These are phyloP conservation scores for Populus hybrid DNA, from an alignment of 441 rosid species.

Conservation along the genomic window DNA sequence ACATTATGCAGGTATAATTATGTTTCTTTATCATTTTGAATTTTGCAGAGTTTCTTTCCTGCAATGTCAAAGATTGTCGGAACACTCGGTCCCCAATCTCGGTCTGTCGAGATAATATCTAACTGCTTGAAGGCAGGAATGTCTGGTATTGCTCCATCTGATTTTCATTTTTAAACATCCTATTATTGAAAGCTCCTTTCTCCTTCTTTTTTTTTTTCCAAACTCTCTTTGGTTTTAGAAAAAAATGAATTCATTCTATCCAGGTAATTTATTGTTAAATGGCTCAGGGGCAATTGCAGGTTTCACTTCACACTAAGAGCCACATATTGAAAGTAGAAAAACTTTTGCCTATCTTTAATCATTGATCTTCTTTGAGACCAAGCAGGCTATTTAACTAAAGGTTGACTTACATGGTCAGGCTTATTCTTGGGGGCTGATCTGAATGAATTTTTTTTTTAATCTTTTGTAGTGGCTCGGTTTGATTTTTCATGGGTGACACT, in stretches of 20 bases:
- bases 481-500: constrained; percentile 73
- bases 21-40: neutral
- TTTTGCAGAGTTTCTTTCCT: constrained; percentile 63
- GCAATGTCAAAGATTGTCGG: constrained; percentile 94
- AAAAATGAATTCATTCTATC: neutral
- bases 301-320: neutral
- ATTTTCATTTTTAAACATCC: neutral
- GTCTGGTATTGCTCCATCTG: constrained; percentile 51
- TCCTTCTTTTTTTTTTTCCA: neutral
- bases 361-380: neutral
- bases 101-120: constrained; percentile 61
- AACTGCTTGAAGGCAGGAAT: constrained; percentile 82
- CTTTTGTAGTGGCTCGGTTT: constrained; percentile 62
- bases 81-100: constrained; percentile 80
- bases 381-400: neutral
- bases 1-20: neutral
- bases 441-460: neutral
- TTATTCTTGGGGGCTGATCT: neutral
- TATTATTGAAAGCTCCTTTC: neutral
- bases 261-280: neutral
- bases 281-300: constrained; percentile 4
- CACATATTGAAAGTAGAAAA: neutral
- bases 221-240: neutral
- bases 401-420: neutral
- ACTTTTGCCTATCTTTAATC: neutral